These are phyloP conservation scores for Pseudogymnoascus sp. DNA, from an alignment of 2,329 filamentous ascomycete species.

Conservation along the genomic window DNA sequence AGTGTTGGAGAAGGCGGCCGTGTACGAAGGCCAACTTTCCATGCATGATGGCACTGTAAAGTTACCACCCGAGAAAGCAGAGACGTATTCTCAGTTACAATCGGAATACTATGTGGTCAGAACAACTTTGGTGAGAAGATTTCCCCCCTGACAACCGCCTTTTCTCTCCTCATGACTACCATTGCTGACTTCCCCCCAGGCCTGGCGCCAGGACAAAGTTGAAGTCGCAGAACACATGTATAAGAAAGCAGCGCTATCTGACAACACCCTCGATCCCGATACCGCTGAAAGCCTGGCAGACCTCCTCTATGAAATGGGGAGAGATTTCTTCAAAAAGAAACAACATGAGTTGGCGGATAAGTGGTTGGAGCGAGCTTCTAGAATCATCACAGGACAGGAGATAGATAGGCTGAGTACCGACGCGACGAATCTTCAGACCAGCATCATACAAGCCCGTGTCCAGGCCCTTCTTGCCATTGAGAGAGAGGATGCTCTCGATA, in stretches of 20 bases:
- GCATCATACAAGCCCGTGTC: conserved; percentile 60
- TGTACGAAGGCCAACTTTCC: conserved; percentile 36
- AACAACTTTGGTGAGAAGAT: conserved; percentile 48
- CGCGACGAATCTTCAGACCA: conserved; percentile 57
- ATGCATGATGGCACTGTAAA: conserved; percentile 29
- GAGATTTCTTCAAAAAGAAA: conserved; percentile 45
- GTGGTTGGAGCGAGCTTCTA: conserved; percentile 68
- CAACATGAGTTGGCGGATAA: conserved; percentile 52
- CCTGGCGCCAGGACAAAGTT: conserved; percentile 66
- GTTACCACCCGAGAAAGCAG: conserved; percentile 20
- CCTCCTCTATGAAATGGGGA: conserved; percentile 67
- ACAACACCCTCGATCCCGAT: conserved; percentile 38
- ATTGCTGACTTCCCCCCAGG: conserved; percentile 40
- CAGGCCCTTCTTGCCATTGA: conserved; percentile 46
- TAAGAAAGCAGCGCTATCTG: conserved; percentile 46
- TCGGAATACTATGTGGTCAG: conserved; percentile 31
- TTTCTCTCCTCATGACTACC: not conserved
- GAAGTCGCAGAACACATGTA: conserved; percentile 78
- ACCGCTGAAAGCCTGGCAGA: conserved; percentile 59
- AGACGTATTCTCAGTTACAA: conserved; percentile 27
- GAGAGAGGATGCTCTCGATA: conserved; percentile 39
- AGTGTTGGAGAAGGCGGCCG: conserved; percentile 58
- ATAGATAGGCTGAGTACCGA: conserved; percentile 51
- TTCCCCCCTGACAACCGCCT: not conserved
- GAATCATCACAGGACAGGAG: conserved; percentile 50